Percentiles rank a stretch among this genome's conserved stretches.
Conservation (phyloP, 1,284 basidiomycete species). For the Microbotryum saponariae region DNA sequence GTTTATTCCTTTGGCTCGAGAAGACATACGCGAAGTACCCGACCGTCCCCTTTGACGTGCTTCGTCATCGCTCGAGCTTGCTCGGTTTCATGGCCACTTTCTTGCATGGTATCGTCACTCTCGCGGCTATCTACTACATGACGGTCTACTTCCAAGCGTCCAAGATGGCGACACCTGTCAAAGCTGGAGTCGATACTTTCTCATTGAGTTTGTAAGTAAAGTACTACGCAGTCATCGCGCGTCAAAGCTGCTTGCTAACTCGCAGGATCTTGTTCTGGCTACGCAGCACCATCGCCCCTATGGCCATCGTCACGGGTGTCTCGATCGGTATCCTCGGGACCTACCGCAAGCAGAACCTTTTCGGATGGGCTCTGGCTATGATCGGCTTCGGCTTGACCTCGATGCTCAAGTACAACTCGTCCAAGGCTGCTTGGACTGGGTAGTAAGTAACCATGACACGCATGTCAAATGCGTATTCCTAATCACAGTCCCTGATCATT, state of each 20-base stretch:
- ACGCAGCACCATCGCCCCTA: constrained; percentile 28
- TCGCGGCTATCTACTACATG: constrained; percentile 11
- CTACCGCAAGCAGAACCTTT: constrained; percentile 38
- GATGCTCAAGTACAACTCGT: constrained; percentile 41
- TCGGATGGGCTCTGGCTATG: constrained; percentile 28
- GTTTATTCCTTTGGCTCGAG: constrained; percentile 36
- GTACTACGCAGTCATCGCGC: not conserved
- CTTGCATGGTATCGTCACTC: constrained; percentile 36
- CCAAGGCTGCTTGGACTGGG: constrained; percentile 29
- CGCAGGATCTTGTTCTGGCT: not conserved
- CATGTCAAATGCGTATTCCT: not conserved
- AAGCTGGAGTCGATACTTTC: constrained; percentile 36
- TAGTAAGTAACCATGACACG: constrained; percentile 3
- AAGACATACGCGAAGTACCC: constrained; percentile 30
- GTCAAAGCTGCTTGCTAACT: not conserved
- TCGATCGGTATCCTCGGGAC: constrained; percentile 36
- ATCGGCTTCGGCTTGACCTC: constrained; percentile 39
- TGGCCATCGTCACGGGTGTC: constrained; percentile 30
- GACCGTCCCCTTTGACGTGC: constrained; percentile 38
- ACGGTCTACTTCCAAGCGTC: constrained; percentile 33
- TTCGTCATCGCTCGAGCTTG: constrained; percentile 37
- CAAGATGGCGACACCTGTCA: constrained; percentile 25
- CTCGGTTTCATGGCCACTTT: constrained; percentile 40
- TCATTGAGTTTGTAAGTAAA: constrained; percentile 17
- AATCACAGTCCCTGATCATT: not conserved